phyloP scores from a whole-genome alignment of 2,329 filamentous ascomycete genomes.

The Penicillium concentricum region DNA sequence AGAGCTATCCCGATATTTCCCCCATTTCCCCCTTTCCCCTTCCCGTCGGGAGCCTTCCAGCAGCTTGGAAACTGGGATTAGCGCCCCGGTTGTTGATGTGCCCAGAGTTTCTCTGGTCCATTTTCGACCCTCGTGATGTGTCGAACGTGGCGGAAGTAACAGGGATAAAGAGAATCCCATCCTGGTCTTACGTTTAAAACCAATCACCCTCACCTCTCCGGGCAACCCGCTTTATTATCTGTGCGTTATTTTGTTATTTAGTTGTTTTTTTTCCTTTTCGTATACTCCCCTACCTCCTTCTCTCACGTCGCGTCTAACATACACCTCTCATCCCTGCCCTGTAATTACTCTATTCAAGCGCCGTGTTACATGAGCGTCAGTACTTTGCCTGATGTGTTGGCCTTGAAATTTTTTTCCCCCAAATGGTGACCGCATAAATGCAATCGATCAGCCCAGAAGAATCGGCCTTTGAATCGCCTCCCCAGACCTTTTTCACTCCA shows the following conservation, averaged over 20 bases:
- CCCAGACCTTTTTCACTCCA: conserved; percentile 1
- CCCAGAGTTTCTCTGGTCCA: conserved; percentile 11
- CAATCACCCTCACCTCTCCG: conserved; percentile 18
- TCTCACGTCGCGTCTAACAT: not conserved
- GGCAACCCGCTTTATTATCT: conserved; percentile 2
- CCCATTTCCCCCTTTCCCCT: conserved; percentile 11
- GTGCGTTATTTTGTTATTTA: not conserved
- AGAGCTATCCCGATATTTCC: conserved; percentile 10
- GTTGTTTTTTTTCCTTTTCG: not conserved
- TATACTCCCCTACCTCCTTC: not conserved
- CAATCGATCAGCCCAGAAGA: conserved; percentile 15
- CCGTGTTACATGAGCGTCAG: conserved; percentile 15
- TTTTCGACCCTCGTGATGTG: conserved; percentile 27
- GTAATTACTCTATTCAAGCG: conserved; percentile 9
- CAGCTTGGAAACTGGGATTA: conserved; percentile 12
- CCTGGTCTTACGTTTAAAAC: conserved; percentile 3
- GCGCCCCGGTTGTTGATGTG: conserved; percentile 14
- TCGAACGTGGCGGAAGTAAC: conserved; percentile 32
- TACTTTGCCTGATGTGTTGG: conserved; percentile 15
- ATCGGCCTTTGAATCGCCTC: conserved; percentile 8
- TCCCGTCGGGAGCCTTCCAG: conserved; percentile 18
- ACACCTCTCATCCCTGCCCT: conserved; percentile 3
- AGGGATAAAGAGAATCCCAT: conserved; percentile 12
- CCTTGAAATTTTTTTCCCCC: not conserved
- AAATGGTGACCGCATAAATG: conserved; percentile 18